Percentiles rank a stretch among this genome's conserved stretches.
phyloP scores from a whole-genome alignment of 148 eudicot species.

The Rhododendron williamsianum region DNA sequence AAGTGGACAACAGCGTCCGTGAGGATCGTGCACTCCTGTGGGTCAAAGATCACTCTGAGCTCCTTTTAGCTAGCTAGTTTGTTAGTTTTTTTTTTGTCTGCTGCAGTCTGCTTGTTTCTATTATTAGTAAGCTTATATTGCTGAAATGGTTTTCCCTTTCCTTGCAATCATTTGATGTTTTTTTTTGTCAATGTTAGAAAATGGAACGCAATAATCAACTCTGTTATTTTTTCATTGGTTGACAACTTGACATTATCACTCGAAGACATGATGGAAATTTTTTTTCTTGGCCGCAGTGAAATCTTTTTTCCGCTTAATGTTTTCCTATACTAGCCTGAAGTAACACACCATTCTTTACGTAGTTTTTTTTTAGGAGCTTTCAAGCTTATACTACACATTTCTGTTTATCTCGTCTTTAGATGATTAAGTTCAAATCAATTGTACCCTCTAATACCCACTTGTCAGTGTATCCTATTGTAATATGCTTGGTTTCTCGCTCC shows the following conservation, averaged over 20 bases:
- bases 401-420: not conserved
- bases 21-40: slow-evolving; percentile 88
- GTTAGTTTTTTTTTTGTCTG: not conserved
- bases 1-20: slow-evolving; percentile 82
- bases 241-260: too few species aligned
- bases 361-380: not conserved
- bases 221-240: not conserved
- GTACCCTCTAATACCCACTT: not conserved
- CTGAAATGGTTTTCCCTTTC: not conserved
- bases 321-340: not conserved
- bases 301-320: not conserved
- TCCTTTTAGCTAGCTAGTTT: not conserved
- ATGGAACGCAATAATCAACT: not conserved
- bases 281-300: not conserved
- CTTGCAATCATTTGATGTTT: not conserved
- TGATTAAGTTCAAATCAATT: not conserved
- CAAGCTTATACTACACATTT: not conserved
- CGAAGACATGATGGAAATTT: not conserved
- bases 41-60: slow-evolving; percentile 14
- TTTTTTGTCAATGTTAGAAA: not conserved
- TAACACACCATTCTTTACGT: not conserved
- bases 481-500: slow-evolving; percentile 1
- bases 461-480: slow-evolving; percentile 3
- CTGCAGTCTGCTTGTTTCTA: not conserved
- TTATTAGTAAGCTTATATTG: not conserved